Percentiles rank a stretch among this genome's conserved stretches.
These are phyloP conservation scores for Niveomyces coronatus DNA, from an alignment of 2,329 filamentous ascomycete species.

Conservation along the genomic window DNA sequence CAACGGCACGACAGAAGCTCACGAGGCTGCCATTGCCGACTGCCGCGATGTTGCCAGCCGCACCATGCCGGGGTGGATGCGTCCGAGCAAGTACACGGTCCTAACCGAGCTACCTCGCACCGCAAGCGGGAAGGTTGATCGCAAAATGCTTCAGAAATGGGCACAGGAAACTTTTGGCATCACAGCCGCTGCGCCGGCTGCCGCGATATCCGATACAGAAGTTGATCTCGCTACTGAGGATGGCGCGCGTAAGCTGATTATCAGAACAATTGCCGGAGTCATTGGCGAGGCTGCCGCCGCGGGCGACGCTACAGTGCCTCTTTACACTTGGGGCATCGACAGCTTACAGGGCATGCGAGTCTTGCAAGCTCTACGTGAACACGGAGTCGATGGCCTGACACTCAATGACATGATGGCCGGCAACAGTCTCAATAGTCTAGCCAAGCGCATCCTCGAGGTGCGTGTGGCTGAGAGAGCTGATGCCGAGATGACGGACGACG, in stretches of 20 bases:
- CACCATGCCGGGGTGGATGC: conserved; percentile 9
- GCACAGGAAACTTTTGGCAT: conserved; percentile 2
- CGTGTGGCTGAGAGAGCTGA: not conserved
- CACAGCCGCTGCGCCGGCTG: not conserved
- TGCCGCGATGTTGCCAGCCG: conserved; percentile 8
- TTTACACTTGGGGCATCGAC: conserved; percentile 9
- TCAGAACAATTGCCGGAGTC: conserved; percentile 1
- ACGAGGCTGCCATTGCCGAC: not conserved
- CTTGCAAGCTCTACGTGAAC: conserved; percentile 2
- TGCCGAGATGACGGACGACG: conserved; percentile 1
- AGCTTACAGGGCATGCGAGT: conserved; percentile 8
- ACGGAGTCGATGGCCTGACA: conserved; percentile 4
- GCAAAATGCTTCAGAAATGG: conserved; percentile 8
- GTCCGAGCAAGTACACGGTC: conserved; percentile 5
- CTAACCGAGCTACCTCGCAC: conserved; percentile 9
- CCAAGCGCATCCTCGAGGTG: conserved; percentile 4
- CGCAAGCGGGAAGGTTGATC: conserved; percentile 10
- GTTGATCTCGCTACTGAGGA: conserved; percentile 5
- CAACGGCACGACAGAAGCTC: not conserved
- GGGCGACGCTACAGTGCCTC: not conserved
- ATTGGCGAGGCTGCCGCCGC: conserved; percentile 3
- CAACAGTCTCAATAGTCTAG: conserved; percentile 6
- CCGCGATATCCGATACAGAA: not conserved
- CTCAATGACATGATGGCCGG: conserved; percentile 7
- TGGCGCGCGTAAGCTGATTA: conserved; percentile 4